Evolutionary conservation across 1,284 basidiomycete genomes (phyloP), one percentile per base, ranked within the genome.

Genomic region (Thelephora terrestris): DNA sequence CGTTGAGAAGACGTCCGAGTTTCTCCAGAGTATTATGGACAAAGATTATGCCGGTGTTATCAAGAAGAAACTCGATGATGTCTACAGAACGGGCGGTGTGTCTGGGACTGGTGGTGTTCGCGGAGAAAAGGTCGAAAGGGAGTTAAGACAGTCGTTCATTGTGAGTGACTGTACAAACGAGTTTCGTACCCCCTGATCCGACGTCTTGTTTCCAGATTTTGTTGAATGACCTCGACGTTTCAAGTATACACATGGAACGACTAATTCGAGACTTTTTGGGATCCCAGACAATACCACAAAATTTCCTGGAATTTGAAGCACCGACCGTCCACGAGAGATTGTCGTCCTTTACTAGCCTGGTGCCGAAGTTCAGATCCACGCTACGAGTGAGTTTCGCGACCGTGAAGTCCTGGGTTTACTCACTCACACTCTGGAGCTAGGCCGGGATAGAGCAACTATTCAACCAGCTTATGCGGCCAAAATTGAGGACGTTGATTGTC

Each of bases 391-490:
- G 74, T 57, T 14, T 29, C 17, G 16, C 17, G 57, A 5, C 46
- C 24, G 53, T 45, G 46, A 52, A 49, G 16, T 53, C 23, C 36
- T 36, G n/a, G n/a, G 47, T 57, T 48, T 34, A 47, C 29, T 40
- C 46, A 37, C 20, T 50, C 32, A 53, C 21, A 32, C 5, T 46
- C 27, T 44, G 45, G 24, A 20, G 52, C 2, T 62, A 94, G 83
- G 74, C 78, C 9, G 91, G 94, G 32, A 74, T 97, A 37, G 95
- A 98, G 56, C 91, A 94, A 58, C 71, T 98, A 20, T 98, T 98
- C 71, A 94, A 91, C 54, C 91, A 96, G 60, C 73, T 97, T 7
- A 76, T 94, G 49, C 77, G 91, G 21, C 91, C 94, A 0, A 84
- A 85, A 50, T 64, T 99, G 29, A 79, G 93, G 17, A 85, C 79